Conservation (phyloP, 768 basidiomycete species). For the Rhizopogon vesiculosus region DNA sequence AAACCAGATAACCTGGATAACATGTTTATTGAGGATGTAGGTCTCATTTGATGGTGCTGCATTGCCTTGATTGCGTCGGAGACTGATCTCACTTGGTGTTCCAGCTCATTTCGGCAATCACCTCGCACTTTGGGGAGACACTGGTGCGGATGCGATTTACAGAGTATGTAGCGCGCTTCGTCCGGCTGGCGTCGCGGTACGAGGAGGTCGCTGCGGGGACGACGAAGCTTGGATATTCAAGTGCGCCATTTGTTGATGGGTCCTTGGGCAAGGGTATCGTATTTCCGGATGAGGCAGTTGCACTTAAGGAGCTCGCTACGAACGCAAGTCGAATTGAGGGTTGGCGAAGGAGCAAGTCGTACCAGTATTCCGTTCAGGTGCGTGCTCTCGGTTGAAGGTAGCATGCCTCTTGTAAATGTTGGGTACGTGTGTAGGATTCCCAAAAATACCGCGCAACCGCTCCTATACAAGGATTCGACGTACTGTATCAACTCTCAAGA, state of each 20-base stretch:
- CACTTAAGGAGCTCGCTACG: slow-evolving; percentile 62
- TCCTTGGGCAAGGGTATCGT: slow-evolving; percentile 76
- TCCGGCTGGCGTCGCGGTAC: slow-evolving; percentile 84
- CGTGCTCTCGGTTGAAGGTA: slow-evolving; percentile 14
- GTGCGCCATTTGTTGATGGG: slow-evolving; percentile 39
- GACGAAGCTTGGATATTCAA: slow-evolving; percentile 75
- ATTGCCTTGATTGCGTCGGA: background rate
- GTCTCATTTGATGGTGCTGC: slow-evolving; percentile 19
- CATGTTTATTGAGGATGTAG: slow-evolving; percentile 90
- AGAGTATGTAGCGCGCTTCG: slow-evolving; percentile 85
- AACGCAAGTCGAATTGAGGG: slow-evolving; percentile 89
- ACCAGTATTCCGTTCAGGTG: slow-evolving; percentile 69
- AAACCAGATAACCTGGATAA: slow-evolving; percentile 70
- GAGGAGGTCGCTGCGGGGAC: slow-evolving; percentile 76
- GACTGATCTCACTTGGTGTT: background rate
- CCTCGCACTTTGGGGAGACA: slow-evolving; percentile 89
- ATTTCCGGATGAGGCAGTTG: slow-evolving; percentile 66
- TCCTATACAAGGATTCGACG: slow-evolving; percentile 77
- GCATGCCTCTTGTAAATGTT: background rate
- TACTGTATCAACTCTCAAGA: slow-evolving; percentile 80
- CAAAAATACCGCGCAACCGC: slow-evolving; percentile 45
- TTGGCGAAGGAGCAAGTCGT: slow-evolving; percentile 83
- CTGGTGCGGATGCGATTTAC: slow-evolving; percentile 85
- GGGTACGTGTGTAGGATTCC: slow-evolving; percentile 54
- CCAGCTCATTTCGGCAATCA: slow-evolving; percentile 81